These are phyloP conservation scores for Leptographium lundbergii DNA, from an alignment of 2,329 filamentous ascomycete genomes.

Conservation along the genomic window DNA sequence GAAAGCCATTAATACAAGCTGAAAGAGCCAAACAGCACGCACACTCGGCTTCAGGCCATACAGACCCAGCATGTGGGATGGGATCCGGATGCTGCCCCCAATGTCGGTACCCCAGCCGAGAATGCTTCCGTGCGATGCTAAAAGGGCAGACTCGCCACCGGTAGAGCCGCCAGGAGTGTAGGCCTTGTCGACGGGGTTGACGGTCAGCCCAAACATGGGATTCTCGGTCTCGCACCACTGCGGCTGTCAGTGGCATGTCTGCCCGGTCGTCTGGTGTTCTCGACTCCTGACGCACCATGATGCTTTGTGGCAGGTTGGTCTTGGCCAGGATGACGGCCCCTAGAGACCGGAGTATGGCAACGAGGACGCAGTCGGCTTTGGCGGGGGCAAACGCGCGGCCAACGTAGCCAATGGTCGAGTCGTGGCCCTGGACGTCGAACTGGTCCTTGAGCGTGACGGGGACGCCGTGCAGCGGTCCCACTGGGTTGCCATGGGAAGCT, in stretches of 20 bases:
- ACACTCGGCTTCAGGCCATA: slow-evolving; percentile 19
- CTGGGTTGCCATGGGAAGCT: slow-evolving; percentile 13
- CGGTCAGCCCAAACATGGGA: slow-evolving; percentile 22
- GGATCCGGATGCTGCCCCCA: slow-evolving; percentile 16
- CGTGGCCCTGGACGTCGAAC: slow-evolving; percentile 7
- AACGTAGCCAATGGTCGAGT: slow-evolving; percentile 21
- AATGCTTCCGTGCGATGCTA: slow-evolving; percentile 20
- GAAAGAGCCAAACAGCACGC: not conserved
- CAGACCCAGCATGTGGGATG: slow-evolving; percentile 20
- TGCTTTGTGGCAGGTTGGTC: slow-evolving; percentile 17
- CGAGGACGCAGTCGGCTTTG: slow-evolving; percentile 4
- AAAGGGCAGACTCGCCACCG: slow-evolving; percentile 23
- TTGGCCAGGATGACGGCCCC: slow-evolving; percentile 18
- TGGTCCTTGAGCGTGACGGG: slow-evolving; percentile 26
- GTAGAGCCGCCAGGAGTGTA: slow-evolving; percentile 24
- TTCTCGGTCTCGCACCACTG: slow-evolving; percentile 21
- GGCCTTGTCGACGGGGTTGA: slow-evolving; percentile 21
- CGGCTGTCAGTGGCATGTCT: not conserved
- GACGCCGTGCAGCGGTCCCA: slow-evolving; percentile 27
- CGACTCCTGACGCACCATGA: slow-evolving; percentile 8
- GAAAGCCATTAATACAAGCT: not conserved
- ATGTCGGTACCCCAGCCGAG: slow-evolving; percentile 36
- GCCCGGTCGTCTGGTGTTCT: not conserved
- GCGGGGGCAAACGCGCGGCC: slow-evolving; percentile 12
- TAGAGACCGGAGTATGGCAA: slow-evolving; percentile 15